These are phyloP conservation scores for Chaetomium tenue DNA, from an alignment of 495 filamentous ascomycete species.

Conservation along the genomic window DNA sequence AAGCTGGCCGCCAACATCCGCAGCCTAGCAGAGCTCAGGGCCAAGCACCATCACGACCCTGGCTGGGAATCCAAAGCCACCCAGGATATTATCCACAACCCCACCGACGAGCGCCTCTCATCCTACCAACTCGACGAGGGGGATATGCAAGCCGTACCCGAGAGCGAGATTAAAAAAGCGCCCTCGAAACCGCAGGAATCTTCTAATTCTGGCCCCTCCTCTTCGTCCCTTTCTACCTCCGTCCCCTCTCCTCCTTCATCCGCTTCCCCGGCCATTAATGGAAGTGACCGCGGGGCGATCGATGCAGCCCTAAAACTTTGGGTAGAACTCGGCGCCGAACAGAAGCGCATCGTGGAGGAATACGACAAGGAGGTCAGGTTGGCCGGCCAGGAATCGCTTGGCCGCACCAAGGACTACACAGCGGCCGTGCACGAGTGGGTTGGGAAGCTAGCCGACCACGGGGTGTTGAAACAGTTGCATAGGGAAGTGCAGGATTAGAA, in stretches of 20 bases:
- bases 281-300: neutral
- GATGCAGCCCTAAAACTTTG: constrained; percentile 18
- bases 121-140: constrained; percentile 28
- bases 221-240: neutral
- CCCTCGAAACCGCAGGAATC: neutral
- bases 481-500: constrained; percentile 23
- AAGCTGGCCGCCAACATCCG: constrained; percentile 40
- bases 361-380: constrained; percentile 30
- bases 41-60: constrained; percentile 15
- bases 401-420: constrained; percentile 43
- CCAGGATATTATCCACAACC: constrained; percentile 7
- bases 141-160: constrained; percentile 18
- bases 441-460: constrained; percentile 42
- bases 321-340: constrained; percentile 28
- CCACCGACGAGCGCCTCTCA: constrained; percentile 24
- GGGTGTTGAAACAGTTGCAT: constrained; percentile 36
- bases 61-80: constrained; percentile 2
- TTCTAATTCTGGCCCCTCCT: neutral
- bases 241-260: too few relatives aligned
- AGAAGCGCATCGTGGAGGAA: constrained; percentile 28
- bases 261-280: neutral
- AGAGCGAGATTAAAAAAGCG: neutral
- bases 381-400: constrained; percentile 23
- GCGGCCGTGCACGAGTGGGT: constrained; percentile 48
- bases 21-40: constrained; percentile 33